Evolutionary conservation across 805 yeast genomes (phyloP).

Genomic region (Candida ipomoeae): DNA sequence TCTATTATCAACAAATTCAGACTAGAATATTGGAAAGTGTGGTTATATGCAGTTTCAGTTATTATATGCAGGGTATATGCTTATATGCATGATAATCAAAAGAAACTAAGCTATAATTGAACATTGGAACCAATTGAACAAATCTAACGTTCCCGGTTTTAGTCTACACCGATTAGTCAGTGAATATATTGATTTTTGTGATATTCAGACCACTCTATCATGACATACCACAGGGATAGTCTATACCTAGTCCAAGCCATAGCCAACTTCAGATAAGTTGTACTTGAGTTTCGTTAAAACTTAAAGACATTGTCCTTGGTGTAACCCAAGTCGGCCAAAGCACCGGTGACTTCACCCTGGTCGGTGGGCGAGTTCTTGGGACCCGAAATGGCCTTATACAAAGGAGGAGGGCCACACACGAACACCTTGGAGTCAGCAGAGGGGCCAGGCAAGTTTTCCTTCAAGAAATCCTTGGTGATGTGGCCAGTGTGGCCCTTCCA

Average conservation of each 20-base stretch:
- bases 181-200: no score
- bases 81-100: no score
- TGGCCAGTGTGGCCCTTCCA: constrained; percentile 66
- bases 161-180: no score
- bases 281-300: constrained; percentile 43
- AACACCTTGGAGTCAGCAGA: constrained; percentile 59
- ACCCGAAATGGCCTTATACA: constrained; percentile 87
- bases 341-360: constrained; percentile 93
- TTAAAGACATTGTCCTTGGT: constrained; percentile 84
- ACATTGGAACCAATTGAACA: no score
- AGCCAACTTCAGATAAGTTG: no score
- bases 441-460: constrained; percentile 59
- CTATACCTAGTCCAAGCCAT: no score
- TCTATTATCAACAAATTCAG: no score
- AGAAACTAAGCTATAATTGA: no score
- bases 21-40: no score
- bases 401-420: constrained; percentile 94
- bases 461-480: constrained; percentile 72
- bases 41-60: no score
- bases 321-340: constrained; percentile 84
- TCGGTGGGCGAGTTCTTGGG: constrained; percentile 77
- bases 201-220: not conserved
- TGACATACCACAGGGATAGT: not conserved
- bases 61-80: no score
- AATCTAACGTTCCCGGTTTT: no score